Base-by-base conservation (phyloP, 2,329 filamentous ascomycete genomes). In the Escovopsis sp. region DNA sequence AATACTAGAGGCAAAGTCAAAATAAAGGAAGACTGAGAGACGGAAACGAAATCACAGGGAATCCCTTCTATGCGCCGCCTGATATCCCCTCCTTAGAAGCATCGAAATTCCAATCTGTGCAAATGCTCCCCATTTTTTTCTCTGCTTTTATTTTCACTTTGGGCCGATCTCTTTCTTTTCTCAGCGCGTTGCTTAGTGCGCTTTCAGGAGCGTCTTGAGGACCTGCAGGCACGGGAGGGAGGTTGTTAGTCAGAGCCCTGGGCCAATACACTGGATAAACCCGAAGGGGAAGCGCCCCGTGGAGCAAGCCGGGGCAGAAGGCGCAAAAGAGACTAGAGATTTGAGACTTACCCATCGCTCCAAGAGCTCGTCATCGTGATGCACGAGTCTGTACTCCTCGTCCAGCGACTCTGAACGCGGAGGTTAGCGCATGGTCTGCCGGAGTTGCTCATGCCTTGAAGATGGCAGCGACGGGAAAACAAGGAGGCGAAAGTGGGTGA, bases 291-390 rank as follows among this genome's bases (percentile, higher is more conserved):
- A n/a, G n/a, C n/a, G n/a, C n/a, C n/a, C n/a, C n/a, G n/a, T n/a
- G n/a, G n/a, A n/a, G n/a, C n/a, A n/a, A n/a, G n/a, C n/a, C n/a
- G n/a, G n/a, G n/a, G n/a, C n/a, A n/a, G n/a, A n/a, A n/a, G n/a
- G n/a, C n/a, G n/a, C n/a, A n/a, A n/a, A n/a, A n/a, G n/a, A n/a
- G n/a, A n/a, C n/a, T 4, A 10, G 21, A 9, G 31, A 16, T 5
- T n/a, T 12, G 4, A 23, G 15, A 15, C 35, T 13, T 39, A 39
- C 38, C 38, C 38, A 39, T 23, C 34, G 27, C 15, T 39, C 38
- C n/a, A 39, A 32, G 25, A 30, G 18, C 14, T 23, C 14, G 19
- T 39, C 38, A 14, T 39, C 32, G 5, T 39, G 17, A 2, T 34
- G 33, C 4, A 37, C 12, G 5, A 26, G 17, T 16, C 27, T 28